A percentile compares a stretch with the other conserved stretches of the same genome.
Conservation (phyloP, 306 rosid species). For the Potentilla sterilis region DNA sequence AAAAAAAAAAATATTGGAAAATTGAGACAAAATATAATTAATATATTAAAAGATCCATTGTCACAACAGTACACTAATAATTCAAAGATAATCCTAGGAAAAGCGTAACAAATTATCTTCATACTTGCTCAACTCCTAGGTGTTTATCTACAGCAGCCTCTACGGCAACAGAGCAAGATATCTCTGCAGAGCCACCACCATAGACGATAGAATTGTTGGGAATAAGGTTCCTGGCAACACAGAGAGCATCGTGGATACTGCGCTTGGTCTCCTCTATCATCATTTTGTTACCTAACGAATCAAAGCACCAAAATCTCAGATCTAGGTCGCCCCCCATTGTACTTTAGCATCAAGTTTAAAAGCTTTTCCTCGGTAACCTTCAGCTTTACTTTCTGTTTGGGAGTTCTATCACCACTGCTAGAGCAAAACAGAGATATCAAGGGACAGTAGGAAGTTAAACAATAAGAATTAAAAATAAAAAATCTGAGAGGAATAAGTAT, state of each 20-base stretch:
- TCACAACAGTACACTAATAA: neutral
- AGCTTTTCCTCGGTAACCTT: constrained; percentile 94
- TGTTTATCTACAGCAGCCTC: constrained; percentile 88
- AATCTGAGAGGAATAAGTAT: constrained; percentile 43
- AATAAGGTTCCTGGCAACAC: constrained; percentile 97
- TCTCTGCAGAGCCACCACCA: constrained; percentile 98
- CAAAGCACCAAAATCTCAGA: constrained; percentile 43
- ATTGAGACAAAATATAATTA: no score
- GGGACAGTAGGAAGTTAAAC: constrained; percentile 19
- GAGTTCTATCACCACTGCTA: constrained; percentile 98
- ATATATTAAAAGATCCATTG: constrained; percentile 4
- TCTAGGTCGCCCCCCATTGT: constrained; percentile 94
- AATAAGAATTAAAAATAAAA: constrained; percentile 8
- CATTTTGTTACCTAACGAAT: constrained; percentile 84
- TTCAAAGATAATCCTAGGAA: no score
- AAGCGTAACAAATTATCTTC: constrained; percentile 4
- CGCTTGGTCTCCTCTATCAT: constrained; percentile 98
- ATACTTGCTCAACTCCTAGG: constrained; percentile 96
- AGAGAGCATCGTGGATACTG: constrained; percentile 88
- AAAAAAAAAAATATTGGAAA: no score
- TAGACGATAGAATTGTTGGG: constrained; percentile 94
- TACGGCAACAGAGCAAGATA: constrained; percentile 79
- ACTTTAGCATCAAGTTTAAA: constrained; percentile 80
- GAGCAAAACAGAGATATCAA: constrained; percentile 31
- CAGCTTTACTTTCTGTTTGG: constrained; percentile 97